A percentile compares a stretch with the other conserved stretches of the same genome.
Evolutionary conservation across 2,329 filamentous ascomycete species (phyloP).

Genomic region (Sporothrix globosa): DNA sequence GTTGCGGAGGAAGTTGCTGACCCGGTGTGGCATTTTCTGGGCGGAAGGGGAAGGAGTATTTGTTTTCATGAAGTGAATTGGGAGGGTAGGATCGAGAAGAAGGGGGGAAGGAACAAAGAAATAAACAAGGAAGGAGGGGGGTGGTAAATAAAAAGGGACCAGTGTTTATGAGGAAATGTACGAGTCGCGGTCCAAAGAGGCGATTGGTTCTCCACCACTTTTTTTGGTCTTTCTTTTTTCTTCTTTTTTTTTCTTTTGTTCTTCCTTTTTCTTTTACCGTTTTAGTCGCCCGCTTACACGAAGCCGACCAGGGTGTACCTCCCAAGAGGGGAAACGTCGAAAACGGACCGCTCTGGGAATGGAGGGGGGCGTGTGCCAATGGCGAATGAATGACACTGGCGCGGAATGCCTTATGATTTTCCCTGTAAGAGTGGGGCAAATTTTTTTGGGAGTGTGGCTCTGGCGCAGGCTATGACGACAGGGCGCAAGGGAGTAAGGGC

Average conservation of each 20-base stretch:
- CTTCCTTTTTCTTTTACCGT: constrained; percentile 11
- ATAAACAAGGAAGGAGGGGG: background rate
- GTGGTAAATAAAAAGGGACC: background rate
- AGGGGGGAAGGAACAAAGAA: background rate
- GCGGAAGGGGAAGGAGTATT: background rate
- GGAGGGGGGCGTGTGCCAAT: constrained; percentile 12
- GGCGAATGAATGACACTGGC: background rate
- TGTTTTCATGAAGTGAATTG: background rate
- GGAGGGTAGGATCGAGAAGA: constrained; percentile 12
- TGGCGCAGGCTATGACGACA: constrained; percentile 31
- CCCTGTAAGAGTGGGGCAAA: constrained; percentile 22
- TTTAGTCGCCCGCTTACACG: constrained; percentile 24
- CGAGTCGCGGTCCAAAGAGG: background rate
- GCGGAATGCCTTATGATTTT: constrained; percentile 13
- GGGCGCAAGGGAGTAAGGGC: constrained; percentile 8
- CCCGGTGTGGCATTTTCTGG: constrained; percentile 59
- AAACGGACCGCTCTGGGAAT: background rate
- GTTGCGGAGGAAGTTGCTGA: constrained; percentile 60
- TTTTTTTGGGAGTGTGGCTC: constrained; percentile 11
- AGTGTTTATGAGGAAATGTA: background rate
- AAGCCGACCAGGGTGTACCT: background rate
- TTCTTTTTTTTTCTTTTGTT: constrained; percentile 9
- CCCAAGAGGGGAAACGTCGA: constrained; percentile 21
- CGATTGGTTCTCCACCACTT: constrained; percentile 11
- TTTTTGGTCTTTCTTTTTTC: constrained; percentile 20